phyloP scores from a whole-genome alignment of 2,329 filamentous ascomycete species.

The Cercospora sp. region DNA sequence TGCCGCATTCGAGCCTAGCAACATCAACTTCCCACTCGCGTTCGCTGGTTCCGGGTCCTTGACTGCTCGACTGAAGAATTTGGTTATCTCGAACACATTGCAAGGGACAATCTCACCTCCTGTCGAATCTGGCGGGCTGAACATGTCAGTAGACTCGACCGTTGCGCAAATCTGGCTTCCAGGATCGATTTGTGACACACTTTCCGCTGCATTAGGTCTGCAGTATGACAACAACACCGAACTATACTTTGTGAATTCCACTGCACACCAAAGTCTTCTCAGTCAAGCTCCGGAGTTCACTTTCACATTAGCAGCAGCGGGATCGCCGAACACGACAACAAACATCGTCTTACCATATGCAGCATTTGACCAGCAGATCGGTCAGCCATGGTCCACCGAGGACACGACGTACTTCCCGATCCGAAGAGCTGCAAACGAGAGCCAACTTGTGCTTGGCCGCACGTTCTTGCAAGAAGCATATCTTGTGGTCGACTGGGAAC shows the following conservation, averaged over 20 bases:
- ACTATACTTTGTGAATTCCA: conserved; percentile 44
- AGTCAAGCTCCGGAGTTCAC: conserved; percentile 40
- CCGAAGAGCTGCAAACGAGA: conserved; percentile 28
- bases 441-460: conserved; percentile 34
- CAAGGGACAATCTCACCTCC: conserved; percentile 8
- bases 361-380: conserved; percentile 35
- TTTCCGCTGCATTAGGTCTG: conserved; percentile 43
- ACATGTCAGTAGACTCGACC: conserved; percentile 40
- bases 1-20: conserved; percentile 37
- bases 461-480: conserved; percentile 37
- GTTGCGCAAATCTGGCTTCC: conserved; percentile 46
- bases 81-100: conserved; percentile 5
- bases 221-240: conserved; percentile 41
- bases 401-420: conserved; percentile 32
- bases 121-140: not conserved
- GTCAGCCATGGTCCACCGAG: conserved; percentile 19
- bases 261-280: conserved; percentile 37
- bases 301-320: conserved; percentile 32
- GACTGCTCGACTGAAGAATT: conserved; percentile 6
- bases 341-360: conserved; percentile 35
- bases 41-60: conserved; percentile 1
- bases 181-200: conserved; percentile 40
- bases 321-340: conserved; percentile 16
- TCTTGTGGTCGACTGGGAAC: conserved; percentile 24
- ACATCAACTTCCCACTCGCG: conserved; percentile 34